Evolutionary conservation across 2,329 filamentous ascomycete species (phyloP).

Genomic region (Diaporthe amygdali): DNA sequence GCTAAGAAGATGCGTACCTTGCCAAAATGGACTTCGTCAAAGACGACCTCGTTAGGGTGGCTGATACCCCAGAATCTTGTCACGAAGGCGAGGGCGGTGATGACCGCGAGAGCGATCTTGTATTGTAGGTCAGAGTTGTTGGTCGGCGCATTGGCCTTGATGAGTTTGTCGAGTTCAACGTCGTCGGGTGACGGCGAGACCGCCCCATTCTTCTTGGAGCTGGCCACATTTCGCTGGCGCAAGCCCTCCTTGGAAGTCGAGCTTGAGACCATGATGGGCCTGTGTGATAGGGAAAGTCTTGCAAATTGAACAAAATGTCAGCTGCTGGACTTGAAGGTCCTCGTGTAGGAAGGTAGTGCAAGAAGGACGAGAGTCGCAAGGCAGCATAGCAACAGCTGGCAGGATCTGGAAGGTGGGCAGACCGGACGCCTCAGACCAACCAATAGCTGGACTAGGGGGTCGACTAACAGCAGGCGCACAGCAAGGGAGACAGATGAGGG

Average conservation of each 20-base stretch:
- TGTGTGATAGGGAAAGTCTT: neutral
- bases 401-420: conserved; percentile 24
- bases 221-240: conserved; percentile 62
- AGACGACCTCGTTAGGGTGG: conserved; percentile 95
- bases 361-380: neutral
- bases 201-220: conserved; percentile 56
- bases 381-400: conserved; percentile 5
- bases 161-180: conserved; percentile 56
- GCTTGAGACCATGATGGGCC: conserved; percentile 50
- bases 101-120: conserved; percentile 75
- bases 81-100: conserved; percentile 84
- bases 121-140: conserved; percentile 78
- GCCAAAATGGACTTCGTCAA: conserved; percentile 99
- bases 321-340: neutral
- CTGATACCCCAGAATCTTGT: conserved; percentile 96
- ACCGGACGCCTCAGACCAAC: neutral
- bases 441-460: neutral
- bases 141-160: conserved; percentile 45
- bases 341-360: neutral
- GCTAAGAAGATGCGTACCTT: conserved; percentile 69
- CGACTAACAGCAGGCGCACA: neutral
- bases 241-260: conserved; percentile 61
- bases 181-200: conserved; percentile 45
- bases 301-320: conserved; percentile 9
- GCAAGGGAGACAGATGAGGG: neutral